Percentiles rank a stretch among this genome's conserved stretches.
phyloP scores from a whole-genome alignment of 2,329 filamentous ascomycete species.

The Dryadomyces quercivorus region DNA sequence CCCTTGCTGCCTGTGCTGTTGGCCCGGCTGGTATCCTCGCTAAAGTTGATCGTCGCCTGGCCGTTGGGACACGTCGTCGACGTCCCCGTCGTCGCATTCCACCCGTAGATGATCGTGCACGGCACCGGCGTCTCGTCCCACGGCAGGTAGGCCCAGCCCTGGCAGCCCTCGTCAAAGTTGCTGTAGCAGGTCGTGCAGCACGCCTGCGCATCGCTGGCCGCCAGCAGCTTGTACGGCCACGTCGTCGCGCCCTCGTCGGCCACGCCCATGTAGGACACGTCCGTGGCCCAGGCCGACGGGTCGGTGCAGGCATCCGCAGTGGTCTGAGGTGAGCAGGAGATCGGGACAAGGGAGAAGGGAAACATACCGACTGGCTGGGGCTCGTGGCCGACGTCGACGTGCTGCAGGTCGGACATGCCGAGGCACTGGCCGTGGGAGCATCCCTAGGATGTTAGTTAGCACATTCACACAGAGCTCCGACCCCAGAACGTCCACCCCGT shows the following conservation, averaged over 20 bases:
- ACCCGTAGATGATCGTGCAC: constrained; percentile 9
- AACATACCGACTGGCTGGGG: neutral
- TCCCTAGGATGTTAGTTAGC: too few relatives aligned
- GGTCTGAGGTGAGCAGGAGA: neutral
- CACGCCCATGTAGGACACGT: constrained; percentile 10
- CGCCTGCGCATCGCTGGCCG: neutral
- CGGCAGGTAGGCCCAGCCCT: constrained; percentile 10
- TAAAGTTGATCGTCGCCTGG: constrained; percentile 4
- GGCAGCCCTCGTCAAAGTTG: constrained; percentile 5
- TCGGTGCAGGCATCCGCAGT: neutral
- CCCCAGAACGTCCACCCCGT: too few relatives aligned
- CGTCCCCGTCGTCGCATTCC: constrained; percentile 3
- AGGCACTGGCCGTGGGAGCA: neutral
- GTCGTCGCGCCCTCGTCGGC: neutral
- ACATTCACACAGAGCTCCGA: too few relatives aligned
- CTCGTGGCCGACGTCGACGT: neutral
- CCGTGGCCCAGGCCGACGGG: neutral
- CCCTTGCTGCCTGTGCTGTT: constrained; percentile 8
- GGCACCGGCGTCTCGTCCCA: constrained; percentile 9
- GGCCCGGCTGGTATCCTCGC: neutral
- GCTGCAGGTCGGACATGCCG: neutral
- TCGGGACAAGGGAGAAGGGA: neutral
- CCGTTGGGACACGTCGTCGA: constrained; percentile 6
- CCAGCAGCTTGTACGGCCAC: constrained; percentile 7
- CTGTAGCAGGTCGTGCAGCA: constrained; percentile 8